phyloP scores from a whole-genome alignment of 495 filamentous ascomycete species.

The Neurospora terricola region DNA sequence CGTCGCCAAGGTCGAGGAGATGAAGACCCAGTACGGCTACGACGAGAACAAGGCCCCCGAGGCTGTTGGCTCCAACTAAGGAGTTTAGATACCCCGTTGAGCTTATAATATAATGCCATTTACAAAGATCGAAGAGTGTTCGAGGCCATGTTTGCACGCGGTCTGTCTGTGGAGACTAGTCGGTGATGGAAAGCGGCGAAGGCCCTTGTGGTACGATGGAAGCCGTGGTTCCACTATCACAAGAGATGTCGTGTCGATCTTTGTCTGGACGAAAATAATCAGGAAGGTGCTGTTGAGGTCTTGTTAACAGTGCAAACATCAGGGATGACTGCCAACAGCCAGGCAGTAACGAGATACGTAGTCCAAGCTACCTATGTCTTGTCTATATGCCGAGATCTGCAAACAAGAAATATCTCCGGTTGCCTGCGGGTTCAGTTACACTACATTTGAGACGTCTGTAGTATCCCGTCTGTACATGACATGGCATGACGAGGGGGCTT shows the following conservation, averaged over 20 bases:
- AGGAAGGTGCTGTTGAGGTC: not conserved
- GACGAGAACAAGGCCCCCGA: slow-evolving; percentile 45
- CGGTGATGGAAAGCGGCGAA: not conserved
- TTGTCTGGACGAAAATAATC: not conserved
- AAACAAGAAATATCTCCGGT: not conserved
- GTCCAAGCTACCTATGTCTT: not conserved
- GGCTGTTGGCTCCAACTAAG: slow-evolving; percentile 29
- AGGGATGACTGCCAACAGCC: not conserved
- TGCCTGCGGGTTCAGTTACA: not conserved
- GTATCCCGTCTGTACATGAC: not conserved
- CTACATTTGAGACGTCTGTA: not conserved
- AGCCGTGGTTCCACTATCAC: not conserved
- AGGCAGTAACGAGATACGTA: not conserved
- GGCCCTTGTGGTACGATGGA: not conserved
- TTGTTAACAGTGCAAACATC: not conserved
- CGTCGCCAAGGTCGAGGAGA: slow-evolving; percentile 54
- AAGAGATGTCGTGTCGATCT: not conserved
- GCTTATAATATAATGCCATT: not conserved
- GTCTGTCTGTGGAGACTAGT: not conserved
- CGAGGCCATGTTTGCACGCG: not conserved
- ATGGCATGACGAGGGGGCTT: not conserved
- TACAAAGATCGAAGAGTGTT: not conserved
- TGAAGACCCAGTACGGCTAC: slow-evolving; percentile 61
- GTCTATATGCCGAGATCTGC: not conserved
- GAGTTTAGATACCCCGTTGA: not conserved